Evolutionary conservation across 1,284 basidiomycete genomes (phyloP).

Genomic region (Sporisorium reilianum): DNA sequence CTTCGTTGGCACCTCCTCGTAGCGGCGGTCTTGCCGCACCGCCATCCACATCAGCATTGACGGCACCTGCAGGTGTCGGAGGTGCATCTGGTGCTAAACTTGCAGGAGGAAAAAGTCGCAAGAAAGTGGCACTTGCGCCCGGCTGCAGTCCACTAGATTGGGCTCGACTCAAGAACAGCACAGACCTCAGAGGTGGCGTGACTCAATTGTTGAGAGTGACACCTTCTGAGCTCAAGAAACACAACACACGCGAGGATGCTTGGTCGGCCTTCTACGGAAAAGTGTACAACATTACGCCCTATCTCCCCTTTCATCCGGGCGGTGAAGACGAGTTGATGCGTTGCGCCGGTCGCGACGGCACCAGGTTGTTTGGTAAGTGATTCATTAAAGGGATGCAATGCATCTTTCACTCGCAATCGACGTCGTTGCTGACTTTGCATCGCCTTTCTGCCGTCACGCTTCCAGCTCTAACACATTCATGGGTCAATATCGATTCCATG

Average conservation of each 20-base stretch:
- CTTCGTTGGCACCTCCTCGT: slow-evolving; percentile 39
- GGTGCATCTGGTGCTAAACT: slow-evolving; percentile 48
- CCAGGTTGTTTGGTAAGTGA: slow-evolving; percentile 85
- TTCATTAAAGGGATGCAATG: too few relatives aligned
- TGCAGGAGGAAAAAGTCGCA: slow-evolving; percentile 30
- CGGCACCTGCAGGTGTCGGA: slow-evolving; percentile 54
- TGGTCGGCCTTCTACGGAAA: slow-evolving; percentile 94
- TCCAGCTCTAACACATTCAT: slow-evolving; percentile 75
- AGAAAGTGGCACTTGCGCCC: slow-evolving; percentile 88
- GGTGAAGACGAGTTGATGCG: slow-evolving; percentile 94
- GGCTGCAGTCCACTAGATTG: slow-evolving; percentile 94
- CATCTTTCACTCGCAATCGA: background rate
- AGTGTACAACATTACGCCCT: slow-evolving; percentile 96
- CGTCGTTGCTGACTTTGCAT: background rate
- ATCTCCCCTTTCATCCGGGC: slow-evolving; percentile 91
- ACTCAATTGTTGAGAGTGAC: slow-evolving; percentile 77
- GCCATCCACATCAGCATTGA: slow-evolving; percentile 55
- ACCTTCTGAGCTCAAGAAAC: slow-evolving; percentile 83
- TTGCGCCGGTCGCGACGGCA: slow-evolving; percentile 94
- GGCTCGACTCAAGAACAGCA: slow-evolving; percentile 84
- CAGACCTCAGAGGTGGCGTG: slow-evolving; percentile 50
- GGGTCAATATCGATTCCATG: slow-evolving; percentile 96
- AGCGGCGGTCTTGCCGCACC: slow-evolving; percentile 45
- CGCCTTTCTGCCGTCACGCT: background rate
- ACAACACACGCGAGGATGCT: slow-evolving; percentile 86